Evolutionary conservation across 2,329 filamentous ascomycete genomes (phyloP), one percentile per base, ranked within the genome.

Genomic region (Fusarium virguliforme): DNA sequence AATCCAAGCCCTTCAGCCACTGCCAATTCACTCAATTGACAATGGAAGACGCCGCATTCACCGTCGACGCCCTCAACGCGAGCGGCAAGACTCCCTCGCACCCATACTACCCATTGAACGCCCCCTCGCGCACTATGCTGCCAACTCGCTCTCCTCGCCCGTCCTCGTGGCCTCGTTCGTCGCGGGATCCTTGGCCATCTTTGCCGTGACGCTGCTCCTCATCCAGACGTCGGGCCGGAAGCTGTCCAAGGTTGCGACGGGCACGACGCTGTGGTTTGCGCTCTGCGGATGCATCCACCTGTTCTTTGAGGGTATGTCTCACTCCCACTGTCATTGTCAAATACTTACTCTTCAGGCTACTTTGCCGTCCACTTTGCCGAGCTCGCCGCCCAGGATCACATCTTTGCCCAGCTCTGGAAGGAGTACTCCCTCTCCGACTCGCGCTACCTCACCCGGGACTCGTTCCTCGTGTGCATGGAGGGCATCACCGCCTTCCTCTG

Each of bases 211-310:
- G 4, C 87, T 87, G 61, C 64, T 85, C 8, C 70, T 90, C 37
- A 84, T 88, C 65, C 88, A 86, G 71, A 81, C 80, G 64, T 75
- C 85, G 41, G 84, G 88, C 18, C 88, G 89, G 2, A 83, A 79
- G 9, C 77, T 94, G 58, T 82, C 83, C 35, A 79, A 74, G 8
- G 78, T 78, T 28, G 92, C 94, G 71, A 84, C 89, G 50, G 73
- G 86, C 12, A 87, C 87, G 5, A 87, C 91, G 24, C 81, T 94
- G 81, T 95, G 93, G 93, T 95, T 95, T 79, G 86, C 91, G 24
- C 84, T 95, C 13, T 93, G 91, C 86, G 87, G 82, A 79, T 87
- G 72, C 67, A 84, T 84, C 65, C 82, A 84, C 67, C 58, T 83
- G 24, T 79, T 83, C 70, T 81, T 85, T 40, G 83, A 86, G 73